Base-by-base conservation (phyloP, 495 filamentous ascomycete genomes). In the Talaromyces stipitatus region DNA sequence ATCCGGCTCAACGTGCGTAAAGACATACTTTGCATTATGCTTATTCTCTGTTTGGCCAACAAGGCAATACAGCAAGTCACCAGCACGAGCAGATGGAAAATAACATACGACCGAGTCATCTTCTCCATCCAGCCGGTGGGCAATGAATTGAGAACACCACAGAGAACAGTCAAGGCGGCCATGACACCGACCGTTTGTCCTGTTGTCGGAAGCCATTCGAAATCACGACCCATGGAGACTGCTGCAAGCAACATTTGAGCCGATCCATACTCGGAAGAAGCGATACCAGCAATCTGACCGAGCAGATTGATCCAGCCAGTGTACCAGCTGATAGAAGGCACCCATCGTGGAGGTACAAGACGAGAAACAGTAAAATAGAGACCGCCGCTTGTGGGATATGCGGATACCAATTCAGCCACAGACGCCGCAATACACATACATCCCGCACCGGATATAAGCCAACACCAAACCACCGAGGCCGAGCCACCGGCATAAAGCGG, bases 261-360 rank as follows among this genome's bases (percentile, higher is more conserved):
- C 4, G 82, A 78, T 5, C 83, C 84, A 60, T 88, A 89, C 60
- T 86, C 85, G 1, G 84, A 81, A 0, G 81, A 83, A 6, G 85
- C 85, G 28, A 82, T 75, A 33, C 85, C 85, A 8, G 80, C 78
- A 41, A 87, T 71, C 59, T 86, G 84, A 36, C 85, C 85, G 4
- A 86, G 72, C 2, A 89, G 75, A 59, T 86, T 88, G 64, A 87
- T 75, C 81, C 85, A 89, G 0, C 85, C 85, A 41, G 75, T 66
- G n/a, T 72, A 10, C 71, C 72, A 75, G 38, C 69, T 68, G 28
- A 74, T 73, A 4, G 66, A 67, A 2, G 73, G 70, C 18, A 76
- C 68, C 72, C 73, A 73, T 12, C 51, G 55, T 1, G 53, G 64
- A 0, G 77, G 76, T 8, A 66, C 71, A 32, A 74, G 62, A 26